Evolutionary conservation across 306 rosid genomes (phyloP).

Genomic region (Trifolium pratense): DNA sequence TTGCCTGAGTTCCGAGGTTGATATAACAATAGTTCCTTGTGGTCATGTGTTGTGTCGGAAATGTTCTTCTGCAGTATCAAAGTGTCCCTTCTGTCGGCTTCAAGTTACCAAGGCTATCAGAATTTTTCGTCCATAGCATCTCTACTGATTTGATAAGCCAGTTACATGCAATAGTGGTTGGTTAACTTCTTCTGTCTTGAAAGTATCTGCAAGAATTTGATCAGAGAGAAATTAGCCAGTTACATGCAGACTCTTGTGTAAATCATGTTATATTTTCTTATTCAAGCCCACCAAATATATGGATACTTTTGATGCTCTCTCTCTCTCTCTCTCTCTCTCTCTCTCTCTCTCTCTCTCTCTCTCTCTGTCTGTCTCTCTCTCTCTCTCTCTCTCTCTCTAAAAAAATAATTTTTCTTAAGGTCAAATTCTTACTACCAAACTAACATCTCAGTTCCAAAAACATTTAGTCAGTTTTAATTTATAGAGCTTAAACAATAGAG

Average conservation of each 20-base stretch:
- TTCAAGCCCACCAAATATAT: conserved; percentile 8
- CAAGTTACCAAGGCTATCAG: conserved; percentile 76
- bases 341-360: background rate
- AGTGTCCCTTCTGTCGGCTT: conserved; percentile 92
- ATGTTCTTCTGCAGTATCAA: conserved; percentile 89
- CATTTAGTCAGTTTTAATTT: too few species aligned
- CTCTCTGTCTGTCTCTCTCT: too few species aligned
- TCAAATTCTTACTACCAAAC: too few species aligned
- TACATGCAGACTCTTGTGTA: background rate
- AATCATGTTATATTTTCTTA: background rate
- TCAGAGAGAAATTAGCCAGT: background rate
- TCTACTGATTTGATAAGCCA: conserved; percentile 17
- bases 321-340: background rate
- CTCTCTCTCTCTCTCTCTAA: background rate
- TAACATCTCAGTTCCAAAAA: too few species aligned
- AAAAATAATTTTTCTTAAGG: too few species aligned
- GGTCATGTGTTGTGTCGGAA: conserved; percentile 95
- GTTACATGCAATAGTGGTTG: conserved; percentile 14
- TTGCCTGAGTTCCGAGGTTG: conserved; percentile 84
- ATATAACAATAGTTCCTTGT: conserved; percentile 84
- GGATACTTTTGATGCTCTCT: background rate
- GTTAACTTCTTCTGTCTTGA: background rate
- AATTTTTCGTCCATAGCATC: conserved; percentile 76
- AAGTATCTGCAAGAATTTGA: conserved; percentile 4
- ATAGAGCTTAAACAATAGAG: too few species aligned